These are phyloP conservation scores for Yamadazyma paraphyllophila DNA, from an alignment of 805 yeast genomes.

Conservation along the genomic window DNA sequence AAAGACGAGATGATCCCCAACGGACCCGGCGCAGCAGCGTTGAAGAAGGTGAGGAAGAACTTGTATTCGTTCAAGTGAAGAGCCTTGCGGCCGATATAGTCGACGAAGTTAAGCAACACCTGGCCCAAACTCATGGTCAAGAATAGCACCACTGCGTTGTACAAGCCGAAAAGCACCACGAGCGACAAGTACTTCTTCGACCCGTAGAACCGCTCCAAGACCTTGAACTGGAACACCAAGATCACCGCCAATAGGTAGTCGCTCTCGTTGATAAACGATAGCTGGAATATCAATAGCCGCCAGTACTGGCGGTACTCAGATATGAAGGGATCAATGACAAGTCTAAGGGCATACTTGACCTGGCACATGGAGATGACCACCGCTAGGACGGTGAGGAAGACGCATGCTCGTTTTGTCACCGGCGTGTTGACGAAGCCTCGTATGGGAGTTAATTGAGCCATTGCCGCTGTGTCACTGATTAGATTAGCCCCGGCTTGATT, in stretches of 20 bases:
- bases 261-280: constrained; percentile 57
- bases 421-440: constrained; percentile 45
- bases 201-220: constrained; percentile 58
- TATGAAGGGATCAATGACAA: constrained; percentile 54
- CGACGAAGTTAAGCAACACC: constrained; percentile 17
- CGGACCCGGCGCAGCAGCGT: constrained; percentile 39
- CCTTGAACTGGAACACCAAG: constrained; percentile 51
- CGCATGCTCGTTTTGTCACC: constrained; percentile 37
- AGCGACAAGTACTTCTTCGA: constrained; percentile 51
- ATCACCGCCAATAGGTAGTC: constrained; percentile 48
- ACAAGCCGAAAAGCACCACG: constrained; percentile 42
- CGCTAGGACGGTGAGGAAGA: constrained; percentile 35
- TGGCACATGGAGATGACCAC: constrained; percentile 43
- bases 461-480: background rate
- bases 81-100: constrained; percentile 6
- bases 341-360: constrained; percentile 40
- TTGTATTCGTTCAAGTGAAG: constrained; percentile 8
- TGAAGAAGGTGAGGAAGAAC: constrained; percentile 25
- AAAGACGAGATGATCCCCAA: constrained; percentile 39
- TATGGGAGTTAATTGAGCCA: constrained; percentile 35
- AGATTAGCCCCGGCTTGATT: background rate
- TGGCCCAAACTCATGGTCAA: constrained; percentile 44
- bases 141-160: constrained; percentile 44
- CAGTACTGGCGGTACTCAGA: constrained; percentile 56
- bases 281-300: constrained; percentile 49